phyloP scores from a whole-genome alignment of 2,329 filamentous ascomycete species.

The Arthrobotrys sphaeroides region DNA sequence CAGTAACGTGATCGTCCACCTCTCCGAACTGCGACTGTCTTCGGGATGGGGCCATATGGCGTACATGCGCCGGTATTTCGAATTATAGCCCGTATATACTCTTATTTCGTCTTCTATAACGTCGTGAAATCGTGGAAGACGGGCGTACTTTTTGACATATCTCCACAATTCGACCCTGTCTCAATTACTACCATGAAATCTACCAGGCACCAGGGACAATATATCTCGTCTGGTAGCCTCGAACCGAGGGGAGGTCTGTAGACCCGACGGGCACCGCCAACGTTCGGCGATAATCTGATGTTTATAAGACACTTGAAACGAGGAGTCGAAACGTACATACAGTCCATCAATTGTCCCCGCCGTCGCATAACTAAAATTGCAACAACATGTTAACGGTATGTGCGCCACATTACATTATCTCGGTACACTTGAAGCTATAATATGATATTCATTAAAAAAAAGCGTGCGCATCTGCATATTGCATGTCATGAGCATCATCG shows the following conservation, averaged over 20 bases:
- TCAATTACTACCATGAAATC: not conserved
- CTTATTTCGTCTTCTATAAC: no score
- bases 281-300: conserved; percentile 37
- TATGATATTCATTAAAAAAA: not conserved
- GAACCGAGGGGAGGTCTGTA: conserved; percentile 17
- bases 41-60: conserved; percentile 12
- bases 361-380: conserved; percentile 18
- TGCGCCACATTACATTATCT: not conserved
- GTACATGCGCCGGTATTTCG: not conserved
- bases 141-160: conserved; percentile 5
- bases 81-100: conserved; percentile 17
- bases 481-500: not conserved
- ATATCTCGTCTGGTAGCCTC: conserved; percentile 26
- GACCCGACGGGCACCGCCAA: conserved; percentile 29
- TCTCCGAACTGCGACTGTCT: conserved; percentile 40
- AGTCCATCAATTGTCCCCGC: conserved; percentile 19
- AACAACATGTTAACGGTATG: no score
- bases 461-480: conserved; percentile 14
- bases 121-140: not conserved
- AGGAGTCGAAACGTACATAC: conserved; percentile 23
- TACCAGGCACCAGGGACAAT: conserved; percentile 1
- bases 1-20: conserved; percentile 17
- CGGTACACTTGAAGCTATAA: not conserved
- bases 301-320: conserved; percentile 36
- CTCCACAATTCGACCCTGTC: conserved; percentile 7